These are phyloP conservation scores for sorghum (Sorghum bicolor) DNA, from an alignment of 176 grass and related monocot genomes.

Conservation along the genomic window Sorghum_bicolor_NCBIv3 NC_012871.2:18541501-18542000, in stretches of 20 bases:
- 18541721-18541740: conserved; percentile 75
- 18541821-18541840: conserved; percentile 24
- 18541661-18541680: conserved; percentile 79
- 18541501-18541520: background rate
- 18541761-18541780: conserved; percentile 28
- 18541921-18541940: background rate
- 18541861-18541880: background rate
- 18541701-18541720: conserved; percentile 86
- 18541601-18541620: background rate
- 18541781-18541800: conserved; percentile 52
- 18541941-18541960: background rate
- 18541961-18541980: background rate
- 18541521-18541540: background rate
- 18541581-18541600: background rate
- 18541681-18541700: conserved; percentile 64
- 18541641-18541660: background rate
- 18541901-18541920: background rate
- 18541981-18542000: background rate
- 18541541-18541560: background rate
- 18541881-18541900: background rate
- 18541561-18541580: background rate
- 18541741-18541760: conserved; percentile 72
- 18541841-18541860: conserved; percentile 8
- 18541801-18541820: background rate
- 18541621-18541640: background rate